Base-by-base conservation (phyloP, 305 asterid genomes). In the Solanum hybrid region DNA sequence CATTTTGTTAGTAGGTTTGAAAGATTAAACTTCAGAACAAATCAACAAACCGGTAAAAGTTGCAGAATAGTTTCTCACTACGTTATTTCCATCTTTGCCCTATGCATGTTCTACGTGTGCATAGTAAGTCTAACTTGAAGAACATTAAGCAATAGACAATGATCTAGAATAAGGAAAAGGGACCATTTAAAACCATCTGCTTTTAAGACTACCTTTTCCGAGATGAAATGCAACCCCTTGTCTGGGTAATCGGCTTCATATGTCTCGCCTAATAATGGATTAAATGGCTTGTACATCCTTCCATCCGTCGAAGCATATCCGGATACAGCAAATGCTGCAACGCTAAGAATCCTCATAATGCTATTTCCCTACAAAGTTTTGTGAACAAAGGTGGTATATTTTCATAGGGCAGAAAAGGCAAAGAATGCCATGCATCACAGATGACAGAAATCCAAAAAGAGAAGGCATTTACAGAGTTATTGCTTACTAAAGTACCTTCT, bases 251-350 rank as follows among this genome's bases (percentile, higher is more conserved):
- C 90, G 10, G 93, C 93, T 86, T 91, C 92, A 82, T 91, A 89
- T 17, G 91, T 91, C 87, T 91, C 91, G 40, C 92, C 92, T 80
- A 91, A 34, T 89, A 91, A 90, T 34, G 91, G 91, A 81, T 90
- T 90, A 86, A 90, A 90, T 51, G 93, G 90, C 87, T 91, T 91
- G 86, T 56, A 91, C 29, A 60, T 87, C 42, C 92, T 87, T 27
- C 92, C 92, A 37, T 91, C 91, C 20, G 91, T 89, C 3, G 92
- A 91, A 72, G 92, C 92, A 86, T 91, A 91, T 89, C 92, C 92
- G 9, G 92, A 91, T 75, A 80, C 91, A 22, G 92, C 91, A 89
- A 91, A 91, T 5, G 92, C 92, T 20, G 92, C 92, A 8, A 91
- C 90, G 40, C 90, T 91, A 88, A 91, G 84, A 87, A 87, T 86